phyloP scores from a whole-genome alignment of 163 green algal species.

The Coccomyxa subellipsoidea region DNA sequence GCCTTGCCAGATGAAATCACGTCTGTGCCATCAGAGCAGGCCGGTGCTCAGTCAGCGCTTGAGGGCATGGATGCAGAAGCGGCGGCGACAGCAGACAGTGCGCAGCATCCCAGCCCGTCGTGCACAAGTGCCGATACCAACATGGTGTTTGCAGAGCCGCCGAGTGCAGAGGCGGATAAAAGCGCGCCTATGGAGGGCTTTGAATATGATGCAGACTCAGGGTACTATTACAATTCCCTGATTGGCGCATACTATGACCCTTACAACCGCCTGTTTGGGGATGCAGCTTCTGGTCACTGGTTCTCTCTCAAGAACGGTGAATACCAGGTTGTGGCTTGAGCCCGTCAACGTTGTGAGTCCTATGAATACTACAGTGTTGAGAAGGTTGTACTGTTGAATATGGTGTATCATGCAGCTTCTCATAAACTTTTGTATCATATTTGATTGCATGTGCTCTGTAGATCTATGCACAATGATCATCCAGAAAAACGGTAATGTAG shows the following conservation, averaged over 20 bases:
- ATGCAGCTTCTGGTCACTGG: constrained; percentile 35
- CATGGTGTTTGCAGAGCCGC: background rate
- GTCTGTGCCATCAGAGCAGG: background rate
- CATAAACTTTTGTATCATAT: background rate
- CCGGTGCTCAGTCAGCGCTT: background rate
- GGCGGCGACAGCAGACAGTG: background rate
- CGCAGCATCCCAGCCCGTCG: background rate
- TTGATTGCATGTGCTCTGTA: background rate
- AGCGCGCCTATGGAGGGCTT: constrained; percentile 20
- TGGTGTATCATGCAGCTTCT: background rate
- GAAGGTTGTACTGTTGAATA: background rate
- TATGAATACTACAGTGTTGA: background rate
- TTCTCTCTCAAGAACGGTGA: constrained; percentile 12
- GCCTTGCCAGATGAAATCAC: background rate
- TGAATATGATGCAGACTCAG: constrained; percentile 28
- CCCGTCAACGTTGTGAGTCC: too few species aligned
- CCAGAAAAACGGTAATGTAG: background rate
- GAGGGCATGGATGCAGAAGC: background rate
- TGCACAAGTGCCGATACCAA: background rate
- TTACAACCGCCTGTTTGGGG: constrained; percentile 29
- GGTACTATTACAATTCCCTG: constrained; percentile 21
- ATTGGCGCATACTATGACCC: constrained; percentile 30
- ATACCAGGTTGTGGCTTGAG: constrained; percentile 3
- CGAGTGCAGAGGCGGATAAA: background rate
- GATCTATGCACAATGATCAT: background rate